phyloP scores from a whole-genome alignment of 257 asterid genomes.

The Petrea volubilis region DNA sequence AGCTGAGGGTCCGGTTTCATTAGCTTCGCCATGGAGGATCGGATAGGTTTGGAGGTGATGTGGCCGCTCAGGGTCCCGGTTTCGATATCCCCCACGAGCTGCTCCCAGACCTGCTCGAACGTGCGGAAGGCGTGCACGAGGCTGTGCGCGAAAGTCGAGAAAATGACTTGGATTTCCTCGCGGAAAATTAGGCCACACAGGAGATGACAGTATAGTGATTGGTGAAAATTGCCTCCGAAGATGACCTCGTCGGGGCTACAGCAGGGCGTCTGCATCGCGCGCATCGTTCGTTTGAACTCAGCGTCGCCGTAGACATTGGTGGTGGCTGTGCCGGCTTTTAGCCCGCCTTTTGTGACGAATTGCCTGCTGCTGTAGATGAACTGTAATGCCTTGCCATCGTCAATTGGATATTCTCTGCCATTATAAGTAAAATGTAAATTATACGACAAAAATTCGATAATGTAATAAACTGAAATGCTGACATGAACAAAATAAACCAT shows the following conservation, averaged over 20 bases:
- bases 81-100: conserved; percentile 56
- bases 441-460: not conserved
- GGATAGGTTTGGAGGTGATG: conserved; percentile 50
- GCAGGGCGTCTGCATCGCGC: conserved; percentile 66
- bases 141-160: conserved; percentile 85
- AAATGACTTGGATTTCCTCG: conserved; percentile 62
- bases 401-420: conserved; percentile 72
- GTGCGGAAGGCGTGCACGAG: conserved; percentile 76
- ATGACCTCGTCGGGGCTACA: conserved; percentile 89
- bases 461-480: too few species aligned
- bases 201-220: conserved; percentile 83
- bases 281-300: conserved; percentile 66
- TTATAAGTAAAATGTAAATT: not conserved
- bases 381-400: conserved; percentile 73
- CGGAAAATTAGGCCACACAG: conserved; percentile 64
- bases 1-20: conserved; percentile 59
- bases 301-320: conserved; percentile 64
- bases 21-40: conserved; percentile 51
- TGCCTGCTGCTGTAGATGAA: conserved; percentile 83
- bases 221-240: conserved; percentile 73
- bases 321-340: conserved; percentile 82
- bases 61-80: conserved; percentile 43
- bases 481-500: too few species aligned
- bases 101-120: conserved; percentile 66
- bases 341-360: conserved; percentile 80